A percentile compares a stretch with the other conserved stretches of the same genome.
phyloP scores from a whole-genome alignment of 2,329 filamentous ascomycete genomes.

The Ascochyta viciae-villosae region DNA sequence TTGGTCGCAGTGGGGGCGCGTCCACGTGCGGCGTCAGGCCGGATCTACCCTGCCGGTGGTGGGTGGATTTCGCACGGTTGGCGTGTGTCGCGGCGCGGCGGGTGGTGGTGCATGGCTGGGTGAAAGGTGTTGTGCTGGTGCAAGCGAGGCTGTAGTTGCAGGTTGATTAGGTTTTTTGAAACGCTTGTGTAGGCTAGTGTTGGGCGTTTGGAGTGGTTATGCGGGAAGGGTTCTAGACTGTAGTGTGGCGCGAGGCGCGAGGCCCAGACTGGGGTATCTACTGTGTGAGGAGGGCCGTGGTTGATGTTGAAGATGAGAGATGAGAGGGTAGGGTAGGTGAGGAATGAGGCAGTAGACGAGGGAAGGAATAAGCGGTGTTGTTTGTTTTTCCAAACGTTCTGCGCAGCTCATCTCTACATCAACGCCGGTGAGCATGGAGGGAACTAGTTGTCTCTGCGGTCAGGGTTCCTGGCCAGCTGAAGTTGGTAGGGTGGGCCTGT shows the following conservation, averaged over 20 bases:
- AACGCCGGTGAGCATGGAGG: too few relatives aligned
- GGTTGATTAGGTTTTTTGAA: not conserved
- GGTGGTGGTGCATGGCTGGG: not conserved
- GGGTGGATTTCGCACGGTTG: too few relatives aligned
- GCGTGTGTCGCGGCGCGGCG: too few relatives aligned
- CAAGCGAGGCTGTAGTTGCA: not conserved
- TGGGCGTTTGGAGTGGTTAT: not conserved
- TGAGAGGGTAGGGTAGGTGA: not conserved
- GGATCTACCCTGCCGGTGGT: conserved; percentile 8
- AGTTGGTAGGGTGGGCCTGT: not conserved
- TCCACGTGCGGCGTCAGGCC: not conserved
- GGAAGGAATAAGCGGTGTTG: too few relatives aligned
- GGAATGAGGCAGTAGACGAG: too few relatives aligned
- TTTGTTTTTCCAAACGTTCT: too few relatives aligned
- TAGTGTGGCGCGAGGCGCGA: too few relatives aligned
- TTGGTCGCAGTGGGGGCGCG: not conserved
- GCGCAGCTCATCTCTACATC: too few relatives aligned
- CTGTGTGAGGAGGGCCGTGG: not conserved
- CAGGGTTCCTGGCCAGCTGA: too few relatives aligned
- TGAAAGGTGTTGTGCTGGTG: not conserved
- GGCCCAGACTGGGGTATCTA: too few relatives aligned
- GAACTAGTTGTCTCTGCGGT: too few relatives aligned
- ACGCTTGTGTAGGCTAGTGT: not conserved
- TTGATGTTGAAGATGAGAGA: not conserved
- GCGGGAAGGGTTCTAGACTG: not conserved